Base-by-base conservation (phyloP, 495 filamentous ascomycete genomes). In the Aspergillus kassunensis region DNA sequence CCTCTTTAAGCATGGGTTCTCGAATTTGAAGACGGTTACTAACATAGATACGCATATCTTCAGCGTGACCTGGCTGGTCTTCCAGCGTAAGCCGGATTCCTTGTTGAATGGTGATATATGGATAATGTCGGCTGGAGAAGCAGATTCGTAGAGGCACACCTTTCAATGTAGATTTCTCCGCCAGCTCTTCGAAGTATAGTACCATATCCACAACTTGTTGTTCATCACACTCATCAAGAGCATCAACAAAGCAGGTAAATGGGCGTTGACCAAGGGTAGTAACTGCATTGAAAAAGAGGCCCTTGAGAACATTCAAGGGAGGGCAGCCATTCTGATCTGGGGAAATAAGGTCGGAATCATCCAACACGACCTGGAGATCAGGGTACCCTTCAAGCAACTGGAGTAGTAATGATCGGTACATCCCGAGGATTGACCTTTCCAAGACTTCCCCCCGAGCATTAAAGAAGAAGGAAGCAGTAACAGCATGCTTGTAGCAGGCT, bases 81-180 rank as follows among this genome's bases (percentile, higher is more conserved):
- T 67, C 60, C 33, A 69, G 51, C 15, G 62, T 60, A 24, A 69
- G 35, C 21, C 55, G 39, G 5, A 69, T 52, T 5, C 71, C 66
- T n/a, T 59, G 59, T 7, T 53, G 16, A 4, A 75, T 66, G 0
- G 49, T 54, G 37, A 82, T 73, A 34, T 73, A 49, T 0, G 77
- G 78, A 44, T 79, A 79, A 57, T 78, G 73, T 4, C 77, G 64
- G 58, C 77, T 80, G 0, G 79, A 77, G 41, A 80, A 70, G 33
- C 68, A 76, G 15, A 76, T 25, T 9, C 52, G 40, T n/a, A 71
- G 55, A 0, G 29, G 11, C n/a, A 55, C 55, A 0, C 55, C 55
- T 11, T 51, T 36, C 0, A 37, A 33, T 36, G 36, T 49, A 11
- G 61, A 59, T 31, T 40, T 8, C 51, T 66, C 39, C 11, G 61